These are phyloP conservation scores for Phlyctochytrium arcticum DNA, from an alignment of 192 early-diverging fungal species.

Conservation along the genomic window DNA sequence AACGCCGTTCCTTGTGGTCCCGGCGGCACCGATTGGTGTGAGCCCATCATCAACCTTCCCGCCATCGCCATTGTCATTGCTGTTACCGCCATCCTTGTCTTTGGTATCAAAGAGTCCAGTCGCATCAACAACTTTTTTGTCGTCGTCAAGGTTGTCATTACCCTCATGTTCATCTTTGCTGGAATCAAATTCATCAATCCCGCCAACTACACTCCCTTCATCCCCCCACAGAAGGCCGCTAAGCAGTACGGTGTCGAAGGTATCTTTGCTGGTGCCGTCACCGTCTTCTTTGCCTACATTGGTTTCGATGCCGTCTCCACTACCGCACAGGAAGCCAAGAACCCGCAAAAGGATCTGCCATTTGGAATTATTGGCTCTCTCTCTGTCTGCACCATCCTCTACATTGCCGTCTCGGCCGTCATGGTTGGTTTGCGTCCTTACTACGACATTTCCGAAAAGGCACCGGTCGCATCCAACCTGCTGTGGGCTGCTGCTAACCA, in stretches of 20 bases:
- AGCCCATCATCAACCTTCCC: conserved; percentile 42
- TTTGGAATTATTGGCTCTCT: conserved; percentile 81
- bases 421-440: conserved; percentile 65
- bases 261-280: conserved; percentile 61
- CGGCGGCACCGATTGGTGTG: neutral
- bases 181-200: conserved; percentile 64
- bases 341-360: conserved; percentile 77
- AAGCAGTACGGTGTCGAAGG: conserved; percentile 64
- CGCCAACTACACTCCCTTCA: conserved; percentile 72
- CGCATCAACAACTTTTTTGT: conserved; percentile 71
- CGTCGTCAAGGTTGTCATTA: conserved; percentile 65
- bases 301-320: conserved; percentile 89
- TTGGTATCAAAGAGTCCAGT: conserved; percentile 73
- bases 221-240: conserved; percentile 55
- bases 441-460: conserved; percentile 23
- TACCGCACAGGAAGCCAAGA: conserved; percentile 73
- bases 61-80: conserved; percentile 64
- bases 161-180: conserved; percentile 78
- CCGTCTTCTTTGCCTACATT: conserved; percentile 76
- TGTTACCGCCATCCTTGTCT: conserved; percentile 60
- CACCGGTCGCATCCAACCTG: conserved; percentile 57
- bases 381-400: conserved; percentile 71
- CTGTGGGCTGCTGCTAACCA: neutral
- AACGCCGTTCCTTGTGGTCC: conserved; percentile 1
- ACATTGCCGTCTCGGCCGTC: conserved; percentile 67